Percentiles rank a stretch among this genome's conserved stretches.
These are phyloP conservation scores for Escallonia herrerae DNA, from an alignment of 129 eudicot genomes.

Conservation along the genomic window DNA sequence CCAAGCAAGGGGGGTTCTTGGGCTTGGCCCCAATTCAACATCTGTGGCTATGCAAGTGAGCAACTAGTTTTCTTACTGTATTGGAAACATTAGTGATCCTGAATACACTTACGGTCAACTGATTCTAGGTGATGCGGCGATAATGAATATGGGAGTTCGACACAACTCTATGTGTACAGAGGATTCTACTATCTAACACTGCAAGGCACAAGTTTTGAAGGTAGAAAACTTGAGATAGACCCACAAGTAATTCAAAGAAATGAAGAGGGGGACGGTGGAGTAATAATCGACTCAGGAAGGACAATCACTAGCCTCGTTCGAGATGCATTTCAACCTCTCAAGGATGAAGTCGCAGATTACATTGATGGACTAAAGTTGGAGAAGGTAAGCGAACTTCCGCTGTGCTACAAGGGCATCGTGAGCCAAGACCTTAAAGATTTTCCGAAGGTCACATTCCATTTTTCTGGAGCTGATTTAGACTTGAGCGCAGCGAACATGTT, in stretches of 20 bases:
- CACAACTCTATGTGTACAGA: background rate
- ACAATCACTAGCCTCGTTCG: background rate
- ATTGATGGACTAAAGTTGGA: background rate
- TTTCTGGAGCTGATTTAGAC: conserved; percentile 9
- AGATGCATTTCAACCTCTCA: background rate
- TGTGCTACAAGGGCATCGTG: conserved; percentile 7
- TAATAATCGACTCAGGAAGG: background rate
- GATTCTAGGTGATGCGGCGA: conserved; percentile 5
- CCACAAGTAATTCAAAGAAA: background rate
- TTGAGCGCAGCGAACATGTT: conserved; percentile 1
- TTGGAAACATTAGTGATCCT: conserved; percentile 18
- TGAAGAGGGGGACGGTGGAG: background rate
- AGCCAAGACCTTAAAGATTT: conserved; percentile 14
- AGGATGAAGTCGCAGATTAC: background rate
- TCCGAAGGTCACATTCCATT: conserved; percentile 12
- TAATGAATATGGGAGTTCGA: background rate
- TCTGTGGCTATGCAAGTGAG: background rate
- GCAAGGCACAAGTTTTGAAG: background rate
- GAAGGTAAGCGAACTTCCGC: background rate
- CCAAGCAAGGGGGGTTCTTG: too few relatives aligned
- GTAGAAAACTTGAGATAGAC: background rate
- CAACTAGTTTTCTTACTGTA: conserved; percentile 14
- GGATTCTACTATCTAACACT: background rate
- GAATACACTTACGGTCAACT: conserved; percentile 7
- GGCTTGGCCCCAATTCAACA: too few relatives aligned